Evolutionary conservation across 257 asterid species (phyloP).

Genomic region (Nicotiana sylvestris): DNA sequence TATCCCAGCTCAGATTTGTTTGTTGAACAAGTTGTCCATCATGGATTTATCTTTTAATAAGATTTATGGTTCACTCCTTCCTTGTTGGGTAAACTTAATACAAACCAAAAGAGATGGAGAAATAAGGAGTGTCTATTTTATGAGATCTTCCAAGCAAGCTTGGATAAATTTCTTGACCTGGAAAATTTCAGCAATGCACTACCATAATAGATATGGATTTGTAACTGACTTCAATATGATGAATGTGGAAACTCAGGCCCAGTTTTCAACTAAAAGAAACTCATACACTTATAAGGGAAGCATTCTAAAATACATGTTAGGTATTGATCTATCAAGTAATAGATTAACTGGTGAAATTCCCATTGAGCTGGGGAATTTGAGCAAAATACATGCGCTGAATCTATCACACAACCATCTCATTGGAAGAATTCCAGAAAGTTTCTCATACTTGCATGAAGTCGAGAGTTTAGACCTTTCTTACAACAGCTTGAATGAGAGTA

Average conservation of each 20-base stretch:
- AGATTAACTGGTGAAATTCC: conserved; percentile 2
- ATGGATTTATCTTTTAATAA: conserved; percentile 3
- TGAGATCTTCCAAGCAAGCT: no score
- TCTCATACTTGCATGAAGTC: background rate
- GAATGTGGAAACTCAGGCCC: background rate
- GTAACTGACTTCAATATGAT: no score
- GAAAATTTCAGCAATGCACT: background rate
- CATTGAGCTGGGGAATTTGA: background rate
- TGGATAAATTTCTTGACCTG: background rate
- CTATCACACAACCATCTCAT: background rate
- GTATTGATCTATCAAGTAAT: conserved; percentile 15
- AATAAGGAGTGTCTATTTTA: no score
- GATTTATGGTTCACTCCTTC: background rate
- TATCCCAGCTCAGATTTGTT: background rate
- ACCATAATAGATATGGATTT: background rate
- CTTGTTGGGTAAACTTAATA: conserved; percentile 1
- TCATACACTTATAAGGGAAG: background rate
- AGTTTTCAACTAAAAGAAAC: conserved; percentile 7
- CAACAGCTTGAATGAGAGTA: conserved; percentile 10
- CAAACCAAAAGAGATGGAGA: background rate
- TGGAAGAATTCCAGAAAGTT: conserved; percentile 10
- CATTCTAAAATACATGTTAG: background rate
- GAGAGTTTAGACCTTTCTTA: conserved; percentile 7
- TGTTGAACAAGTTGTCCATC: background rate
- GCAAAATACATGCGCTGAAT: background rate